Evolutionary conservation across 192 early-diverging fungal genomes (phyloP).

Genomic region (Backusella morwellensis): DNA sequence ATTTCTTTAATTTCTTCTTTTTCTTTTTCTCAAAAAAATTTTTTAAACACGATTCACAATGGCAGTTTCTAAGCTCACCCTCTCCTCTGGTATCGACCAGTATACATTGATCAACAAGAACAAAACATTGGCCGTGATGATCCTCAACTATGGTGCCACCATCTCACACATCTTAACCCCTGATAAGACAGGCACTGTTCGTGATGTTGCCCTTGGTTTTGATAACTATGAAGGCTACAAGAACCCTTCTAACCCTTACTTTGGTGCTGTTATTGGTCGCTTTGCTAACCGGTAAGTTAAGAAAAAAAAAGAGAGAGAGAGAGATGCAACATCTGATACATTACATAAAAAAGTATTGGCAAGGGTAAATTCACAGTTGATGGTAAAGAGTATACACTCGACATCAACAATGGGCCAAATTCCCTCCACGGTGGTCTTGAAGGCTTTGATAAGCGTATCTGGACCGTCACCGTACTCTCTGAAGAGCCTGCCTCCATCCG

Average conservation of each 20-base stretch:
- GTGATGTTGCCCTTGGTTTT: slow-evolving; percentile 80
- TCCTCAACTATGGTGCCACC: slow-evolving; percentile 67
- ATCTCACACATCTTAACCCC: slow-evolving; percentile 64
- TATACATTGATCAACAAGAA: slow-evolving; percentile 34
- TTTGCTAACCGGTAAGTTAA: slow-evolving; percentile 63
- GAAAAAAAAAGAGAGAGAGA: neutral
- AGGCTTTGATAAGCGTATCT: slow-evolving; percentile 74
- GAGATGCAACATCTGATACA: neutral
- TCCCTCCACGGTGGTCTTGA: slow-evolving; percentile 75
- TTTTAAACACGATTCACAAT: neutral
- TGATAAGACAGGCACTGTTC: slow-evolving; percentile 46
- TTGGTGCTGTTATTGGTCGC: slow-evolving; percentile 77
- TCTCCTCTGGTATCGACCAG: slow-evolving; percentile 29
- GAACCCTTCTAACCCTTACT: slow-evolving; percentile 61
- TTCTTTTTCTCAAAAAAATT: neutral
- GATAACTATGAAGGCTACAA: slow-evolving; percentile 48
- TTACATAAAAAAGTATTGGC: slow-evolving; percentile 46
- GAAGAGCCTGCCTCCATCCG: slow-evolving; percentile 50
- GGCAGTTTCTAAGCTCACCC: slow-evolving; percentile 22
- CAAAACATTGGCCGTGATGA: slow-evolving; percentile 34
- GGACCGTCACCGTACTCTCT: slow-evolving; percentile 43
- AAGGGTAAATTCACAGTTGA: slow-evolving; percentile 64
- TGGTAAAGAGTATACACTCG: slow-evolving; percentile 50
- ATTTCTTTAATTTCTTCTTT: neutral
- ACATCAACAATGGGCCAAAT: slow-evolving; percentile 73